Evolutionary conservation across 2,329 filamentous ascomycete genomes (phyloP).

Genomic region (Penicillium sp.): DNA sequence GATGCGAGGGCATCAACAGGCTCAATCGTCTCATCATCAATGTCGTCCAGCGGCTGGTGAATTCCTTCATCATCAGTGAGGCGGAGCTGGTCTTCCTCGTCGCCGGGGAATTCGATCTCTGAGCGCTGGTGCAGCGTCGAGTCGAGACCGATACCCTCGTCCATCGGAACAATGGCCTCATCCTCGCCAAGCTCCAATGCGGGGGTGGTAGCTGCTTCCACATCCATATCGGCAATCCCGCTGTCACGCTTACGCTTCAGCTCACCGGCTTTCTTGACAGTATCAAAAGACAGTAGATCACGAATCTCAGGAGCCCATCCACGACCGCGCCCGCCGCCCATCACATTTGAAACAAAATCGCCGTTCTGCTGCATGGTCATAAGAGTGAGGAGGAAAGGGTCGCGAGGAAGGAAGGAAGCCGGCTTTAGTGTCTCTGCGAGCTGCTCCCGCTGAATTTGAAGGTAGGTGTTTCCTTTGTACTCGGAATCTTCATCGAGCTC

Average conservation of each 20-base stretch:
- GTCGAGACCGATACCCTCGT: slow-evolving; percentile 58
- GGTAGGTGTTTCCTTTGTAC: slow-evolving; percentile 70
- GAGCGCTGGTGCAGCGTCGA: slow-evolving; percentile 54
- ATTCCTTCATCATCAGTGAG: slow-evolving; percentile 55
- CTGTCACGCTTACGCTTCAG: slow-evolving; percentile 94
- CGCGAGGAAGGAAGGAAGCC: slow-evolving; percentile 80
- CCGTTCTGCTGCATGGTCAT: slow-evolving; percentile 92
- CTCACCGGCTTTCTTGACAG: slow-evolving; percentile 75
- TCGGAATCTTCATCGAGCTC: slow-evolving; percentile 81
- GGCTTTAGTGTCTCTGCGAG: slow-evolving; percentile 84
- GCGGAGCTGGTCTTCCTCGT: slow-evolving; percentile 55
- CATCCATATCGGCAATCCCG: slow-evolving; percentile 79
- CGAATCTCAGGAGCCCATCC: slow-evolving; percentile 92
- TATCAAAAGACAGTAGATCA: slow-evolving; percentile 86
- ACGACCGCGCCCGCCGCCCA: slow-evolving; percentile 77
- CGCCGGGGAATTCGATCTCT: slow-evolving; percentile 70
- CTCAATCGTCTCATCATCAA: slow-evolving; percentile 84
- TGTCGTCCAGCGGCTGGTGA: slow-evolving; percentile 60
- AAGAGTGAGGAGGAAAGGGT: slow-evolving; percentile 83
- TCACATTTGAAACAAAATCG: slow-evolving; percentile 84
- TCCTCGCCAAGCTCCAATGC: slow-evolving; percentile 67
- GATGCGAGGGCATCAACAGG: slow-evolving; percentile 87
- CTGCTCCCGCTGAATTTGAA: slow-evolving; percentile 85
- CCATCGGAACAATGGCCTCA: slow-evolving; percentile 57
- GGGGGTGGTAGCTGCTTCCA: slow-evolving; percentile 68